Conservation (phyloP, 495 filamentous ascomycete genomes). For the Evernia prunastri region DNA sequence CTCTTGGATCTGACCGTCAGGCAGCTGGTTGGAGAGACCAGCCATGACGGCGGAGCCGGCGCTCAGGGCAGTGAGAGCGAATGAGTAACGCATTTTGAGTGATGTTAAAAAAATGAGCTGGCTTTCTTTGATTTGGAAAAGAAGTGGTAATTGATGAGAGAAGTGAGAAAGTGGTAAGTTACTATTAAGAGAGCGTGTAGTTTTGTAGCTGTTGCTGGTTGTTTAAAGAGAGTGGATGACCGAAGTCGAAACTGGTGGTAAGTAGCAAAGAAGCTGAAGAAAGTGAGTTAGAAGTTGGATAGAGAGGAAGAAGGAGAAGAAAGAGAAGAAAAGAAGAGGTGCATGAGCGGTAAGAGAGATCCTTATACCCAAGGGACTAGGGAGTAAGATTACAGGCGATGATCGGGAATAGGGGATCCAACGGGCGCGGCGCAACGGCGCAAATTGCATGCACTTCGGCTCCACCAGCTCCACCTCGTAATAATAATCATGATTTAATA, state of each 20-base stretch:
- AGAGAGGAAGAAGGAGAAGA: conserved; percentile 30
- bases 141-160: not conserved
- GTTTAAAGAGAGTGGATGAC: conserved; percentile 47
- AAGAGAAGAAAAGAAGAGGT: conserved; percentile 25
- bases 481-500: no score
- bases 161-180: conserved; percentile 16
- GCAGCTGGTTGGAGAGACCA: conserved; percentile 20
- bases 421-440: conserved; percentile 6
- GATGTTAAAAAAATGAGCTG: conserved; percentile 31
- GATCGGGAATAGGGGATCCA: conserved; percentile 4
- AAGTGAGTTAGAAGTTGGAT: conserved; percentile 26
- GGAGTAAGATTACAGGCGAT: conserved; percentile 15
- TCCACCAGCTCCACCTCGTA: no score
- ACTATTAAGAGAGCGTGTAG: conserved; percentile 41
- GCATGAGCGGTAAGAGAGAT: conserved; percentile 18
- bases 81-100: conserved; percentile 52
- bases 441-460: conserved; percentile 3
- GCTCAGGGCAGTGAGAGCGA: conserved; percentile 45
- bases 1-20: conserved; percentile 26
- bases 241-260: conserved; percentile 44
- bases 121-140: conserved; percentile 1
- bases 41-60: conserved; percentile 30
- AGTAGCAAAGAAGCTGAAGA: conserved; percentile 31
- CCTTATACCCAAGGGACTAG: conserved; percentile 20
- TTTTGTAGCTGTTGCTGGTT: conserved; percentile 34